Evolutionary conservation across 768 basidiomycete species (phyloP).

Genomic region (Gymnopilus junonius): DNA sequence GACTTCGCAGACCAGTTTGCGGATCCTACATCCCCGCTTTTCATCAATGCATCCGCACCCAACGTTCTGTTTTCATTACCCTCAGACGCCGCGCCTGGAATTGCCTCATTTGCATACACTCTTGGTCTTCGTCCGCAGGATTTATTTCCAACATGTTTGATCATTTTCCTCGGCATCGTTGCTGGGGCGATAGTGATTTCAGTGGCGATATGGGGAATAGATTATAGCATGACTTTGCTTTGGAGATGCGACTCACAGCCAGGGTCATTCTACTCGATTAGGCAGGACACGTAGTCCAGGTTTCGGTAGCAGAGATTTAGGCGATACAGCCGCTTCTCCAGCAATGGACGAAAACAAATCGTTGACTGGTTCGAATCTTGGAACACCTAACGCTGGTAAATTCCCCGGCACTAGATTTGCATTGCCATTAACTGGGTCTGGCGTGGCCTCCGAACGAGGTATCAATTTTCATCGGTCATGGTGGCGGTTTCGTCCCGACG

Average conservation of each 20-base stretch:
- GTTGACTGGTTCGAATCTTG: slow-evolving; percentile 40
- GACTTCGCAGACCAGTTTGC: slow-evolving; percentile 74
- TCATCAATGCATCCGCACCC: slow-evolving; percentile 65
- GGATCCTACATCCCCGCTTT: slow-evolving; percentile 76
- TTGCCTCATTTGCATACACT: slow-evolving; percentile 83
- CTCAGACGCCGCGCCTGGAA: slow-evolving; percentile 62
- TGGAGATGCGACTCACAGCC: slow-evolving; percentile 22
- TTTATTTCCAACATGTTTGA: slow-evolving; percentile 81
- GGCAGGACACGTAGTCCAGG: slow-evolving; percentile 42
- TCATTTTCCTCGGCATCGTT: slow-evolving; percentile 80
- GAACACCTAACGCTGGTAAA: slow-evolving; percentile 33
- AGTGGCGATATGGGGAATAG: slow-evolving; percentile 72
- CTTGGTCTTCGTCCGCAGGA: slow-evolving; percentile 84
- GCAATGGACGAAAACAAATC: slow-evolving; percentile 55
- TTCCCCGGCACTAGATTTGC: slow-evolving; percentile 42
- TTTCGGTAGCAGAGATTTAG: slow-evolving; percentile 52
- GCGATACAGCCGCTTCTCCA: slow-evolving; percentile 12
- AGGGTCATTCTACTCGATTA: slow-evolving; percentile 21
- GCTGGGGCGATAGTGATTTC: slow-evolving; percentile 75
- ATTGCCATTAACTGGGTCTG: slow-evolving; percentile 30
- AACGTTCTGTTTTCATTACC: slow-evolving; percentile 81
- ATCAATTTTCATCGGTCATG: slow-evolving; percentile 47
- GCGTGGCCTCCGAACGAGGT: slow-evolving; percentile 33
- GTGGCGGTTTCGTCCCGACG: slow-evolving; percentile 61
- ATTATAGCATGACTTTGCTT: slow-evolving; percentile 53